A percentile compares a stretch with the other conserved stretches of the same genome.
Evolutionary conservation across 352 stramenopile genomes (phyloP).

Genomic region (Phytophthora citrophthora): DNA sequence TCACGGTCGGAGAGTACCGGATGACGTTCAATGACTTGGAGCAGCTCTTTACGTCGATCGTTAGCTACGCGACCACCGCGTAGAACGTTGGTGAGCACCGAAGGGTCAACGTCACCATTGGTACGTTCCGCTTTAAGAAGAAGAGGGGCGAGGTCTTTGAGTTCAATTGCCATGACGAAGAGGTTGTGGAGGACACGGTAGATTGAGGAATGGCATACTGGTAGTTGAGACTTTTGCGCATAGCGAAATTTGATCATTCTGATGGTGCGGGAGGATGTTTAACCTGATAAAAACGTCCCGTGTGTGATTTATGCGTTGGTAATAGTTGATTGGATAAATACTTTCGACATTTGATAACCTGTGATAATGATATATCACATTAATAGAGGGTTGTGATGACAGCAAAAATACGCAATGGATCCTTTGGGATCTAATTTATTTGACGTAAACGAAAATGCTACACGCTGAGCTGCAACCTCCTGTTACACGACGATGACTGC

Average conservation of each 20-base stretch:
- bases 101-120: conserved; percentile 50
- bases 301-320: not conserved
- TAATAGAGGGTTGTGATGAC: not conserved
- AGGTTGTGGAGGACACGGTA: not conserved
- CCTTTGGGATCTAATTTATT: conserved; percentile 3
- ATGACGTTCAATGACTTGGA: conserved; percentile 40
- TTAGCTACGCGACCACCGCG: conserved; percentile 39
- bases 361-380: not conserved
- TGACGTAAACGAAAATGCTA: conserved; percentile 11
- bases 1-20: conserved; percentile 54
- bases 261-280: not conserved
- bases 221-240: not conserved
- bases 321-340: not conserved
- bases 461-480: not conserved
- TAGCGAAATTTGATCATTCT: conserved; percentile 16
- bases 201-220: conserved; percentile 21
- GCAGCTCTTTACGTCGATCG: conserved; percentile 46
- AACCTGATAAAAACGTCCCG: not conserved
- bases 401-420: conserved; percentile 1
- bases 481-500: not conserved
- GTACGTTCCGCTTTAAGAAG: conserved; percentile 66
- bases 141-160: conserved; percentile 66
- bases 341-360: too few species aligned
- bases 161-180: conserved; percentile 36
- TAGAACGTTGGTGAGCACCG: conserved; percentile 44